phyloP scores from a whole-genome alignment of 768 basidiomycete species.

The Suillus hirtellus region DNA sequence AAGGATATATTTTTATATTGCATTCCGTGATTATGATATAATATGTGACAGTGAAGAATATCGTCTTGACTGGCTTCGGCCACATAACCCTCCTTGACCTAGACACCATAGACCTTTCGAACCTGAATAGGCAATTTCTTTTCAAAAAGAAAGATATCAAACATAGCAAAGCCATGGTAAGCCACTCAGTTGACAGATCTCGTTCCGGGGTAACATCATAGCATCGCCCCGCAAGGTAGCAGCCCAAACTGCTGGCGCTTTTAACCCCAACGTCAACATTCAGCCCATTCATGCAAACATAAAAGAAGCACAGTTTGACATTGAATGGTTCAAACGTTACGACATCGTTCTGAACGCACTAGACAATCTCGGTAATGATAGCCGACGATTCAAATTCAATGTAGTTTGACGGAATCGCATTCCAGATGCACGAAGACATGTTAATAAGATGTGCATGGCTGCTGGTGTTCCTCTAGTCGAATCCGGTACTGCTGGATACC shows the following conservation, averaged over 20 bases:
- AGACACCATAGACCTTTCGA: conserved; percentile 98
- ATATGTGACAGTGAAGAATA: conserved; percentile 78
- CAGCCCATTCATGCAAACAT: conserved; percentile 93
- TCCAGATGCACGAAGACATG: conserved; percentile 90
- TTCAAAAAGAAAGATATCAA: conserved; percentile 98
- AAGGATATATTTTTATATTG: neutral
- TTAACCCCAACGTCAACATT: conserved; percentile 87
- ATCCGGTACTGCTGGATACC: conserved; percentile 94
- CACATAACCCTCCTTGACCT: conserved; percentile 92
- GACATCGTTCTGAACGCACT: conserved; percentile 94
- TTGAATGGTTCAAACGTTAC: conserved; percentile 88
- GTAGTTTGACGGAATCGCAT: conserved; percentile 2
- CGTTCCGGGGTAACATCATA: neutral
- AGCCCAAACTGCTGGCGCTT: conserved; percentile 75
- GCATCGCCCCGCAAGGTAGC: conserved; percentile 56
- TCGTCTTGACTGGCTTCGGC: conserved; percentile 90
- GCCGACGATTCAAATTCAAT: neutral
- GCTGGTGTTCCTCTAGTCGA: conserved; percentile 89
- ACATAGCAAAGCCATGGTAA: conserved; percentile 89
- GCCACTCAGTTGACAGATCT: conserved; percentile 17
- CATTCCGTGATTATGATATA: conserved; percentile 1
- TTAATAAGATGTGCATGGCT: conserved; percentile 98
- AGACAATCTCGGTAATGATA: conserved; percentile 76
- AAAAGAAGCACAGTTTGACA: conserved; percentile 87
- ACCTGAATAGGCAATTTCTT: conserved; percentile 94